Base-by-base conservation (phyloP, 257 asterid genomes). In the Ballota nigra region DNA sequence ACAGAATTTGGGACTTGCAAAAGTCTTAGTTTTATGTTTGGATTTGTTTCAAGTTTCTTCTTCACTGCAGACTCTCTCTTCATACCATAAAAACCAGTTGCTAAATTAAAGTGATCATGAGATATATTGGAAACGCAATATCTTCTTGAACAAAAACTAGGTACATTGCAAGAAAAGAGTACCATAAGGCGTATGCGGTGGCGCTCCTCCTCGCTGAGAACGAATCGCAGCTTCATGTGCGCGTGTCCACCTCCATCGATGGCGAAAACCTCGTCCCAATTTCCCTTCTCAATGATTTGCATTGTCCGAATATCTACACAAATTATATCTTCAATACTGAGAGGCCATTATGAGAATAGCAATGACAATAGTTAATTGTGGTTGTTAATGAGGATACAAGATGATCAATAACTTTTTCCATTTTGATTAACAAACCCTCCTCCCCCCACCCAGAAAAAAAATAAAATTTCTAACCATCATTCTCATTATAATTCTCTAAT, bases 11-110 rank as follows among this genome's bases (percentile, higher is more conserved):
- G 28, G 4, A 64, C 78, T 74, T 80, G 89, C 43, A 71, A 19
- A 49, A 75, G 76, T 61, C 69, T 60, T 40, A 66, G 78, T 36
- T 75, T 80, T n/a, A 75, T 68, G 67, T 38, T 69, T 22, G 79
- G 83, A 73, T 69, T 62, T 1, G 47, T 74, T 68, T 71, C 89
- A 22, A 80, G 87, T 81, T 93, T 91, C 87, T 86, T 91, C 79
- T 77, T 91, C 82, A 91, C 8, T 16, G 87, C 96, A 63, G 90
- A 82, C 83, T 94, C 96, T 78, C 98, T 87, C 98, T 94, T 77
- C 71, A 65, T 20, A 78, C 34, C 43, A 51, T 49, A 61, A 31
- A 70, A 28, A n/a, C 20, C 6, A 47, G 8, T 45, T 45, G 53
- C 53, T 16, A 47, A 47, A 6, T 47, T 47, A n/a, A n/a, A 16